Percentiles rank a stretch among this genome's conserved stretches.
Conservation (phyloP, 2,329 filamentous ascomycete species). For the Diaporthe caulivora region DNA sequence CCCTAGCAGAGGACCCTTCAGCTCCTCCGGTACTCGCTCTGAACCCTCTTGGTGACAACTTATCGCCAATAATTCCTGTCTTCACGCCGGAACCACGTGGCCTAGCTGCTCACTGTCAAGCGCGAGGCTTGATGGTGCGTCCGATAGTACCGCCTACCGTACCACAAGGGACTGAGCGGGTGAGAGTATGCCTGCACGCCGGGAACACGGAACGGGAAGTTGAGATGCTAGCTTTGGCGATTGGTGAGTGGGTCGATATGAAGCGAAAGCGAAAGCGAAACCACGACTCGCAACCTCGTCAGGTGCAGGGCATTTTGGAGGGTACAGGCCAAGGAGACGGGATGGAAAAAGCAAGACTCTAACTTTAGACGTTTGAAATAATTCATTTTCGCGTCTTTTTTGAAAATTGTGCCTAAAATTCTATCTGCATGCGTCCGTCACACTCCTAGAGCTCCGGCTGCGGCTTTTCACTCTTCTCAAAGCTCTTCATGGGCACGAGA, state of each 20-base stretch:
- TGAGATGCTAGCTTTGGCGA: not conserved
- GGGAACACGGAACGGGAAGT: constrained; percentile 64
- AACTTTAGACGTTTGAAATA: not conserved
- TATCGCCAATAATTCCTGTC: constrained; percentile 74
- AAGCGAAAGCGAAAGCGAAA: not conserved
- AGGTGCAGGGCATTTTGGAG: not conserved
- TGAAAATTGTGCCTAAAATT: not conserved
- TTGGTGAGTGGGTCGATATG: constrained; percentile 1
- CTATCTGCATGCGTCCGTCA: not conserved
- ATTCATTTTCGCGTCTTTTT: constrained; percentile 33
- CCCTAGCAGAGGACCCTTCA: constrained; percentile 48
- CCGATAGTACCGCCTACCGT: constrained; percentile 79
- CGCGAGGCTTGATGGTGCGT: constrained; percentile 69
- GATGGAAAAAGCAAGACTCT: constrained; percentile 9
- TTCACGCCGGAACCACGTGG: constrained; percentile 69
- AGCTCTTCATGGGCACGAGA: constrained; percentile 77
- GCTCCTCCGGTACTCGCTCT: not conserved
- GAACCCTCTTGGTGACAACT: not conserved
- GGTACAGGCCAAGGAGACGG: not conserved
- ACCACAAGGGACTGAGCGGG: constrained; percentile 70
- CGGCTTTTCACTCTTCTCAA: constrained; percentile 27
- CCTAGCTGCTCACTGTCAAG: constrained; percentile 71
- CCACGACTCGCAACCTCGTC: not conserved
- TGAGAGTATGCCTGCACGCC: constrained; percentile 77
- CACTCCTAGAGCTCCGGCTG: not conserved